These are phyloP conservation scores for Pisolithus sp. DNA, from an alignment of 768 basidiomycete species.

Conservation along the genomic window DNA sequence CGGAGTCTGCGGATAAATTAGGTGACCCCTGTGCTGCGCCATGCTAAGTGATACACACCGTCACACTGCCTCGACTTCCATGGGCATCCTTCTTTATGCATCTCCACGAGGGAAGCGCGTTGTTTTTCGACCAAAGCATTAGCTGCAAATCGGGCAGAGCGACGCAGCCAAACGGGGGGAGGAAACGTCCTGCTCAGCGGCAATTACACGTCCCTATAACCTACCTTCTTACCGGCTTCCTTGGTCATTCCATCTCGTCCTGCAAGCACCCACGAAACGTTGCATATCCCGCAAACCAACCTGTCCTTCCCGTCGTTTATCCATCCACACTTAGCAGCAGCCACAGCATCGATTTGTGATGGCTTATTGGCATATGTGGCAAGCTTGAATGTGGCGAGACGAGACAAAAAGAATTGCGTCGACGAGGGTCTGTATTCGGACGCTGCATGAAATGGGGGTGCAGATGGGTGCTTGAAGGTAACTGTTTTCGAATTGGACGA, in stretches of 20 bases:
- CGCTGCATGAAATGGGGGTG: constrained; percentile 20
- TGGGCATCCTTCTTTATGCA: constrained; percentile 78
- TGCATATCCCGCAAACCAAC: constrained; percentile 66
- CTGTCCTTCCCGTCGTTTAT: constrained; percentile 78
- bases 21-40: background rate
- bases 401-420: constrained; percentile 61
- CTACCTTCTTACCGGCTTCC: constrained; percentile 64
- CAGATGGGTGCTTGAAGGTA: constrained; percentile 36
- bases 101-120: constrained; percentile 51
- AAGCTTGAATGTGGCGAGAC: constrained; percentile 72
- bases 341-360: constrained; percentile 63
- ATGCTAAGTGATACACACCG: constrained; percentile 36
- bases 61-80: constrained; percentile 82
- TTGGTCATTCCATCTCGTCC: constrained; percentile 64
- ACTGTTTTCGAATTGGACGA: constrained; percentile 39
- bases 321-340: constrained; percentile 81
- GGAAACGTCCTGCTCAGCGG: constrained; percentile 9
- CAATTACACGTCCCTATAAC: constrained; percentile 8
- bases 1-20: constrained; percentile 38
- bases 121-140: constrained; percentile 72
- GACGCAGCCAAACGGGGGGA: background rate
- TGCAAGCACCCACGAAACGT: constrained; percentile 67
- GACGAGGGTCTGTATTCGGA: constrained; percentile 79
- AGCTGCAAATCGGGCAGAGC: constrained; percentile 34
- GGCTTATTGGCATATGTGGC: constrained; percentile 80